phyloP scores from a whole-genome alignment of 2,329 filamentous ascomycete species.

The Exophiala mesophila region DNA sequence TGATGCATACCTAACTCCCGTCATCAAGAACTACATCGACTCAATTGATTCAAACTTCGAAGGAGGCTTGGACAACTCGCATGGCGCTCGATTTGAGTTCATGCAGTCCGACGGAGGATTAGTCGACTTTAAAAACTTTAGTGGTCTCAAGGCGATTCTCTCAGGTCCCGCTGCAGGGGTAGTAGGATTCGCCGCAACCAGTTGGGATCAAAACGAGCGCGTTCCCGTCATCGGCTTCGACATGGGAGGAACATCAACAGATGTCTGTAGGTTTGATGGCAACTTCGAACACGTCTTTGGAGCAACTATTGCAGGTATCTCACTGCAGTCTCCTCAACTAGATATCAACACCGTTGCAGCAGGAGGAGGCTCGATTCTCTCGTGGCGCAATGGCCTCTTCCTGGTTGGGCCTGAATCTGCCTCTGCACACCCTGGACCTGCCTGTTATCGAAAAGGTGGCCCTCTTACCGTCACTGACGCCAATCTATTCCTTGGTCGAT shows the following conservation, averaged over 20 bases:
- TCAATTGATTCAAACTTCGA: slow-evolving; percentile 61
- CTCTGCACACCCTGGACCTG: slow-evolving; percentile 81
- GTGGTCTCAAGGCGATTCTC: slow-evolving; percentile 76
- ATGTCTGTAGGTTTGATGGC: slow-evolving; percentile 75
- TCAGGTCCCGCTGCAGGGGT: slow-evolving; percentile 91
- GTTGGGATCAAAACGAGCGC: slow-evolving; percentile 69
- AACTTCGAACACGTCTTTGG: slow-evolving; percentile 83
- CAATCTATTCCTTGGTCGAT: slow-evolving; percentile 75
- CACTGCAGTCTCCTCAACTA: slow-evolving; percentile 76
- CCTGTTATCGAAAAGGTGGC: slow-evolving; percentile 84
- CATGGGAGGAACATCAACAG: slow-evolving; percentile 82
- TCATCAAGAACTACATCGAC: slow-evolving; percentile 69
- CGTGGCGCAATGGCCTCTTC: slow-evolving; percentile 81
- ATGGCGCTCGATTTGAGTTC: slow-evolving; percentile 73
- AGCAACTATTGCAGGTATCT: slow-evolving; percentile 77
- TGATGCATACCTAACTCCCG: slow-evolving; percentile 74
- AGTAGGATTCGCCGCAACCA: slow-evolving; percentile 58
- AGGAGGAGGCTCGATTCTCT: slow-evolving; percentile 59
- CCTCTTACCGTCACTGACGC: slow-evolving; percentile 92
- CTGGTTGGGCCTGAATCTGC: slow-evolving; percentile 87
- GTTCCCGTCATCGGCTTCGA: slow-evolving; percentile 82
- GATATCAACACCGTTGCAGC: slow-evolving; percentile 67
- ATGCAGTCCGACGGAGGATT: slow-evolving; percentile 82
- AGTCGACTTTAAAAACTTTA: slow-evolving; percentile 56
- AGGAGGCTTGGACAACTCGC: slow-evolving; percentile 69